These are phyloP conservation scores for Rhodomyrtus psidioides DNA, from an alignment of 441 rosid genomes.

Conservation along the genomic window DNA sequence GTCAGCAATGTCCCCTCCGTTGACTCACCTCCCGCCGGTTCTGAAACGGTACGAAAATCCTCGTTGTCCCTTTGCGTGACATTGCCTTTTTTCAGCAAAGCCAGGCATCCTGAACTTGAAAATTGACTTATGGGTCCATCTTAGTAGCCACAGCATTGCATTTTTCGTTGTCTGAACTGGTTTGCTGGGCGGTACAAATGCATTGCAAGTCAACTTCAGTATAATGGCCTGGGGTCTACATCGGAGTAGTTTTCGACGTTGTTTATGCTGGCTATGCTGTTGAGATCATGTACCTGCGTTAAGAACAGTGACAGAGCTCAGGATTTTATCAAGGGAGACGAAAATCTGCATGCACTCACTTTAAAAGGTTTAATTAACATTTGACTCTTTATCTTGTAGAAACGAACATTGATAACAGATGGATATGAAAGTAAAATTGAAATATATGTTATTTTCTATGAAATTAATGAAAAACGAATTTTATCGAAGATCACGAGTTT, in stretches of 20 bases:
- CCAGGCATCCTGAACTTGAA: no score
- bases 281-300: background rate
- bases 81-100: background rate
- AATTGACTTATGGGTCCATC: no score
- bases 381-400: accelerated
- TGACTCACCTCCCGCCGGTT: background rate
- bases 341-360: background rate
- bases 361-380: background rate
- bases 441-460: background rate
- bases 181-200: background rate
- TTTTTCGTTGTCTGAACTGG: background rate
- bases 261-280: background rate
- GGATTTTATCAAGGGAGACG: background rate
- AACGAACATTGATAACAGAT: background rate
- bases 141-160: no score
- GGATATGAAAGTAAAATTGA: background rate
- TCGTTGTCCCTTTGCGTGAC: background rate
- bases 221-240: background rate
- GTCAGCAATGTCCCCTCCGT: background rate
- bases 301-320: background rate
- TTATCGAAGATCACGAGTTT: background rate
- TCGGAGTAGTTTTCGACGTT: background rate
- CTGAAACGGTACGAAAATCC: background rate
- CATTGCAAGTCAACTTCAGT: background rate
- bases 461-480: background rate